Percentiles rank a stretch among this genome's conserved stretches.
Evolutionary conservation across 1,139 yeast genomes (phyloP).

Genomic region (Sugiyamaella paludigena): DNA sequence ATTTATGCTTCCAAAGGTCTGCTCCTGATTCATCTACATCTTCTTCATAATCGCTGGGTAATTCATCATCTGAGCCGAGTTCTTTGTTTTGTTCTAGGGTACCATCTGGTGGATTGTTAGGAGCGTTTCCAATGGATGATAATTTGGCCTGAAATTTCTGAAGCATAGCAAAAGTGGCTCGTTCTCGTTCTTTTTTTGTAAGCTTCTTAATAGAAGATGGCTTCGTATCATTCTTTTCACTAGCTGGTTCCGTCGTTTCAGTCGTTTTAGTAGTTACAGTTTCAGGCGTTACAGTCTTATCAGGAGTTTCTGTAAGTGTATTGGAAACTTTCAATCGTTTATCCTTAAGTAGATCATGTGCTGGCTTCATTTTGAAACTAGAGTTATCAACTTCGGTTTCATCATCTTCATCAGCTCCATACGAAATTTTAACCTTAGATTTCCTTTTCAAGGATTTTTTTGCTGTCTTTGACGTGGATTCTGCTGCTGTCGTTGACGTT

Average conservation of each 20-base stretch:
- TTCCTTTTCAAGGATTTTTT: slow-evolving; percentile 18
- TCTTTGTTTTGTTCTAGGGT: neutral
- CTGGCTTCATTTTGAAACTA: slow-evolving; percentile 48
- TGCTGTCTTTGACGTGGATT: neutral
- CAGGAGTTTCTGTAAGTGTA: neutral
- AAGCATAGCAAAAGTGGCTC: slow-evolving; percentile 22
- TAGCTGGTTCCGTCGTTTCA: slow-evolving; percentile 9
- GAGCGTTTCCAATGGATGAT: slow-evolving; percentile 10
- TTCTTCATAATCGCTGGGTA: slow-evolving; percentile 31
- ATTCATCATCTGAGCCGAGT: slow-evolving; percentile 23
- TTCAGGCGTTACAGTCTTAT: slow-evolving; percentile 7
- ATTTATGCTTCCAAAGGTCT: slow-evolving; percentile 6
- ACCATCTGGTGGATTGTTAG: neutral
- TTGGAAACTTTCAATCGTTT: slow-evolving; percentile 1
- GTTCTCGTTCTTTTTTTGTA: slow-evolving; percentile 5
- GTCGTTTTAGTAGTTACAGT: neutral
- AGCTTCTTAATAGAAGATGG: neutral
- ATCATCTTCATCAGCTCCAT: slow-evolving; percentile 26
- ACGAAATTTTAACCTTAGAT: slow-evolving; percentile 31
- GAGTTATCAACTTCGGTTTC: slow-evolving; percentile 38
- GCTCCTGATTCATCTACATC: slow-evolving; percentile 24
- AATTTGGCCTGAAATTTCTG: slow-evolving; percentile 30
- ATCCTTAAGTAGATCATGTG: slow-evolving; percentile 42
- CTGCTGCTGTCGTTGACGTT: neutral
- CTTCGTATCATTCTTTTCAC: neutral